These are phyloP conservation scores for Incumbomyces lentus DNA, from an alignment of 2,329 filamentous ascomycete genomes.

Conservation along the genomic window DNA sequence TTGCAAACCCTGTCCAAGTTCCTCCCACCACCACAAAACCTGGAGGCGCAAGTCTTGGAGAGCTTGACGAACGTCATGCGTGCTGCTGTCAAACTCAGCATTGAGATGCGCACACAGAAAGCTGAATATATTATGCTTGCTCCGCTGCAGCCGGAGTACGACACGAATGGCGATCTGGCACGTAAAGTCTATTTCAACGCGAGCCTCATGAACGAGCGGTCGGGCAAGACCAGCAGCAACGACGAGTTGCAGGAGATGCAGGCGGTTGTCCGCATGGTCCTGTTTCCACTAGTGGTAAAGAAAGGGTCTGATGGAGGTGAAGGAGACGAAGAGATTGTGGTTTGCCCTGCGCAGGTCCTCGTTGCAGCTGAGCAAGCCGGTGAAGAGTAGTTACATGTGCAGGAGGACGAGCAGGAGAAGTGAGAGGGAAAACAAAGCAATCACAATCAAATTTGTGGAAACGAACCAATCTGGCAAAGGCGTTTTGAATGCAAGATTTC, in stretches of 20 bases:
- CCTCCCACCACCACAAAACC: conserved; percentile 72
- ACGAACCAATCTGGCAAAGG: neutral
- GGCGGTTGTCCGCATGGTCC: conserved; percentile 76
- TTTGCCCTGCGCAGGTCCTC: conserved; percentile 89
- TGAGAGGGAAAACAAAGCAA: conserved; percentile 34
- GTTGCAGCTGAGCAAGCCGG: conserved; percentile 40
- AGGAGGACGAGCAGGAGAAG: conserved; percentile 29
- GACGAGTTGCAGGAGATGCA: conserved; percentile 68
- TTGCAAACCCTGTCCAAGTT: conserved; percentile 74
- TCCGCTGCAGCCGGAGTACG: conserved; percentile 86
- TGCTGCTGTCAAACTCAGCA: conserved; percentile 77
- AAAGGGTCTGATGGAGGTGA: conserved; percentile 80
- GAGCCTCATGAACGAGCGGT: conserved; percentile 86
- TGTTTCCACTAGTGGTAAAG: conserved; percentile 94
- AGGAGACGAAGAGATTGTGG: conserved; percentile 88
- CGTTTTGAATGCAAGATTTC: neutral
- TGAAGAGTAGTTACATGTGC: conserved; percentile 31
- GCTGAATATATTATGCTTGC: conserved; percentile 99
- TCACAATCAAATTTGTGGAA: conserved; percentile 15
- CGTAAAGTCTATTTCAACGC: conserved; percentile 88
- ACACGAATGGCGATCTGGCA: conserved; percentile 78
- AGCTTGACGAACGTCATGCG: conserved; percentile 80
- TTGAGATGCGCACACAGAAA: conserved; percentile 95
- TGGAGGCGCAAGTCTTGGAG: conserved; percentile 69
- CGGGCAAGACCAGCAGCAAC: conserved; percentile 58